Conservation (phyloP, 1,139 yeast genomes). For the Pichia sp. region DNA sequence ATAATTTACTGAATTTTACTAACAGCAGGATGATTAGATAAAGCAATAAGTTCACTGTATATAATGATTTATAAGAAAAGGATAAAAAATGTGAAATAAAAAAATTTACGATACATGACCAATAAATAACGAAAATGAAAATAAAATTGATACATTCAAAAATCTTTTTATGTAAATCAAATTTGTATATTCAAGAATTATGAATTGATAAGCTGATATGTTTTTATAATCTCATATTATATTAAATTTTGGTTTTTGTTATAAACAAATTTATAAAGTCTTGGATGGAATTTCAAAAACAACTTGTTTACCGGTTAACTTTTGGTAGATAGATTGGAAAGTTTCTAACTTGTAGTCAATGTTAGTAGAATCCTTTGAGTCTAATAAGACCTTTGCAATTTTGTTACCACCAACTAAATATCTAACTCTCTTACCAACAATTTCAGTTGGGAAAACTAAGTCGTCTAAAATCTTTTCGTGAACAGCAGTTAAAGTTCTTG, state of each 20-base stretch:
- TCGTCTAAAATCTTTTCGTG: constrained; percentile 99
- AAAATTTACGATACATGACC: not conserved
- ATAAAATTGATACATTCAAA: not conserved
- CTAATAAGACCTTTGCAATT: constrained; percentile 96
- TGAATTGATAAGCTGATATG: not conserved
- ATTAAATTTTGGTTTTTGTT: constrained; percentile 6
- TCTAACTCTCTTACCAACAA: constrained; percentile 98
- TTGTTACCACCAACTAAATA: constrained; percentile 98
- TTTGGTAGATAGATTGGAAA: constrained; percentile 97
- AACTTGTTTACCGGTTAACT: constrained; percentile 99
- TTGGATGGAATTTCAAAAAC: constrained; percentile 94
- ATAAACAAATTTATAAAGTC: constrained; percentile 43
- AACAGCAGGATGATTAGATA: not conserved
- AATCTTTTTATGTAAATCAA: not conserved
- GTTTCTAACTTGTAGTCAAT: constrained; percentile 99
- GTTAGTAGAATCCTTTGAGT: constrained; percentile 95
- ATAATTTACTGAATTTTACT: not conserved
- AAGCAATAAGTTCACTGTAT: not conserved
- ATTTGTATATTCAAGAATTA: not conserved
- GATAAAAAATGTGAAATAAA: not conserved
- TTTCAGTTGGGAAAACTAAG: constrained; percentile 99
- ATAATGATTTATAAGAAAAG: not conserved
- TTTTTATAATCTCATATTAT: constrained; percentile 2
- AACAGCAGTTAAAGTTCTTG: constrained; percentile 98
- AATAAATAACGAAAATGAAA: not conserved